These are phyloP conservation scores for Orbilia ellipsospora DNA, from an alignment of 2,329 filamentous ascomycete genomes.

Conservation along the genomic window DNA sequence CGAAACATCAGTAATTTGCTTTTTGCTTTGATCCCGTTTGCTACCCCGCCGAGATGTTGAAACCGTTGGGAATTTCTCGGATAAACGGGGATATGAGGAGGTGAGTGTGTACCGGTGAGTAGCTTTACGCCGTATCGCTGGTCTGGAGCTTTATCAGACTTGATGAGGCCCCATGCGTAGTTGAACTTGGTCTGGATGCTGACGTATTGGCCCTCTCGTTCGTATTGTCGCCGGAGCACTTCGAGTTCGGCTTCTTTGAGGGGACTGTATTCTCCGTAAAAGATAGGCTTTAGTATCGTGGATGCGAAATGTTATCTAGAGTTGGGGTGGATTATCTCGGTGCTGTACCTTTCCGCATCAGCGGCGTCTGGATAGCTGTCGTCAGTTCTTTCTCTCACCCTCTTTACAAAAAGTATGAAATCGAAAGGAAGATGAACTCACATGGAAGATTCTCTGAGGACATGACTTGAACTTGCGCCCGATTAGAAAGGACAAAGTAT, in stretches of 20 bases:
- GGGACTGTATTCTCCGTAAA: conserved; percentile 68
- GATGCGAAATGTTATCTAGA: conserved; percentile 18
- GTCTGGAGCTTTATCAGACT: conserved; percentile 83
- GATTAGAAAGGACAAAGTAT: neutral
- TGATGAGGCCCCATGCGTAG: conserved; percentile 98
- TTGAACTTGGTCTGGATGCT: conserved; percentile 99
- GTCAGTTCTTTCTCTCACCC: conserved; percentile 13
- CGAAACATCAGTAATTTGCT: neutral
- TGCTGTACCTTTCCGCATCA: conserved; percentile 85
- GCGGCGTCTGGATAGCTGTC: conserved; percentile 78
- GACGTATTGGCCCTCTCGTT: conserved; percentile 97
- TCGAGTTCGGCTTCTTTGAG: conserved; percentile 91
- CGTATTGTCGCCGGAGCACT: conserved; percentile 91
- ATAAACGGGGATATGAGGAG: neutral
- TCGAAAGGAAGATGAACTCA: conserved; percentile 58
- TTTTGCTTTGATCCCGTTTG: neutral
- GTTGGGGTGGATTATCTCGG: conserved; percentile 7
- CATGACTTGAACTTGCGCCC: conserved; percentile 10
- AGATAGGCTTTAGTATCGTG: conserved; percentile 47
- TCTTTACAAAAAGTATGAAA: conserved; percentile 19
- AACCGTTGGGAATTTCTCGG: neutral
- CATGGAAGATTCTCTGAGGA: conserved; percentile 65
- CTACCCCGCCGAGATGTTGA: conserved; percentile 31
- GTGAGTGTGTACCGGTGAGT: conserved; percentile 65
- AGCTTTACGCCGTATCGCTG: conserved; percentile 95